These are phyloP conservation scores for Incumbomyces lentus DNA, from an alignment of 2,329 filamentous ascomycete genomes.

Conservation along the genomic window DNA sequence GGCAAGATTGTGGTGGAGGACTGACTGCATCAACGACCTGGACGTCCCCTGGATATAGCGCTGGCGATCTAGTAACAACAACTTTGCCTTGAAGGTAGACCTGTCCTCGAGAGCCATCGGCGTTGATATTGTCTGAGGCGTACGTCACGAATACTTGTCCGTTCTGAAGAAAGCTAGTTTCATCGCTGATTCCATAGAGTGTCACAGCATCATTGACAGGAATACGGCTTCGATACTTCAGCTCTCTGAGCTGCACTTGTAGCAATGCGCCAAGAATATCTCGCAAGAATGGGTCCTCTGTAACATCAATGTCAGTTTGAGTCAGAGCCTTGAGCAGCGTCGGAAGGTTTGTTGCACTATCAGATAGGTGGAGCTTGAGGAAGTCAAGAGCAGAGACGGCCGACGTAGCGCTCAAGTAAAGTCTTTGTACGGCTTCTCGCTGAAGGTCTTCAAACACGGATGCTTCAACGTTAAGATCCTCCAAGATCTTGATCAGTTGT, in stretches of 20 bases:
- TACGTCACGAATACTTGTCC: constrained; percentile 57
- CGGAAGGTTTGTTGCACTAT: constrained; percentile 49
- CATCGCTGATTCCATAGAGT: constrained; percentile 74
- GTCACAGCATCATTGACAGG: constrained; percentile 61
- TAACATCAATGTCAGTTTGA: constrained; percentile 53
- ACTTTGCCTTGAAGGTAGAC: constrained; percentile 33
- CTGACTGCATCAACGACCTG: constrained; percentile 52
- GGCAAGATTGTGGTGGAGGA: constrained; percentile 50
- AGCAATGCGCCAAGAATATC: constrained; percentile 59
- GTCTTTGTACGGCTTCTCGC: constrained; percentile 46
- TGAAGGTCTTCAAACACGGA: constrained; percentile 57
- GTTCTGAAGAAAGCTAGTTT: constrained; percentile 57
- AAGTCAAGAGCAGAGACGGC: constrained; percentile 56
- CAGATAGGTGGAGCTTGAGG: constrained; percentile 52
- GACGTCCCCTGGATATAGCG: constrained; percentile 71
- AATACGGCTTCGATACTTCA: constrained; percentile 73
- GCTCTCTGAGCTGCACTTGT: constrained; percentile 57
- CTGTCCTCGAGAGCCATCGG: constrained; percentile 22
- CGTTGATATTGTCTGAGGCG: constrained; percentile 33
- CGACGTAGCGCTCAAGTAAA: constrained; percentile 50
- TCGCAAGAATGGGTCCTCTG: constrained; percentile 58
- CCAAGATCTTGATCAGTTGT: constrained; percentile 74
- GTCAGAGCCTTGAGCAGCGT: constrained; percentile 52
- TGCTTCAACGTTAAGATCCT: constrained; percentile 57
- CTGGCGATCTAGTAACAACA: constrained; percentile 67